These are phyloP conservation scores for Picocystis salinarum DNA, from an alignment of 139 green algal genomes.

Conservation along the genomic window DNA sequence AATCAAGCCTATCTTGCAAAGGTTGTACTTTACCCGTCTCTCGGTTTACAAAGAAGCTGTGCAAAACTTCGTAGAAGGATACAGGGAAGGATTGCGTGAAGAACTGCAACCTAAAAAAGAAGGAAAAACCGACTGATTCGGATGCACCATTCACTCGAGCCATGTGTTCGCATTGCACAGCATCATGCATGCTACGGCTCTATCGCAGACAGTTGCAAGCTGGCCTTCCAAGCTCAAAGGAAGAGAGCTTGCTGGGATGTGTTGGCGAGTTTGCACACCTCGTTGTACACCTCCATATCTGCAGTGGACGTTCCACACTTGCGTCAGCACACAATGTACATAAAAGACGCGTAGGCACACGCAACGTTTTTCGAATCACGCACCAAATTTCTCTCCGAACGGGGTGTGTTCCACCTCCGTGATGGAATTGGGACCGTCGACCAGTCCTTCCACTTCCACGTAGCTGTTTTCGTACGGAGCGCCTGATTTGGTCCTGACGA, in stretches of 20 bases:
- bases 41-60: slow-evolving; percentile 23
- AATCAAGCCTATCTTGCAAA: slow-evolving; percentile 16
- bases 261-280: slow-evolving; percentile 37
- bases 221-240: too few species aligned
- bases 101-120: not conserved
- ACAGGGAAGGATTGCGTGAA: slow-evolving; percentile 18
- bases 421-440: slow-evolving; percentile 26
- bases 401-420: slow-evolving; percentile 17
- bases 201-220: slow-evolving; percentile 8
- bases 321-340: too few species aligned
- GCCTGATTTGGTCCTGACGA: slow-evolving; percentile 9
- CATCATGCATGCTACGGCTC: not conserved
- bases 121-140: not conserved
- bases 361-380: too few species aligned
- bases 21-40: slow-evolving; percentile 20
- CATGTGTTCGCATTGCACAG: not conserved
- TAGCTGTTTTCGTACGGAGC: slow-evolving; percentile 14
- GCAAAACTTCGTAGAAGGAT: slow-evolving; percentile 27
- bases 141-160: not conserved
- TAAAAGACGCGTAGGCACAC: too few species aligned
- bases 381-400: slow-evolving; percentile 45
- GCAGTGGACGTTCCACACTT: too few species aligned
- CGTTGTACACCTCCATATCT: slow-evolving; percentile 49
- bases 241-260: slow-evolving; percentile 24
- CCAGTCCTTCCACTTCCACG: slow-evolving; percentile 37